Evolutionary conservation across 306 rosid species (phyloP), one percentile per base, ranked within the genome.

Genomic region (Abrus precatorius): DNA sequence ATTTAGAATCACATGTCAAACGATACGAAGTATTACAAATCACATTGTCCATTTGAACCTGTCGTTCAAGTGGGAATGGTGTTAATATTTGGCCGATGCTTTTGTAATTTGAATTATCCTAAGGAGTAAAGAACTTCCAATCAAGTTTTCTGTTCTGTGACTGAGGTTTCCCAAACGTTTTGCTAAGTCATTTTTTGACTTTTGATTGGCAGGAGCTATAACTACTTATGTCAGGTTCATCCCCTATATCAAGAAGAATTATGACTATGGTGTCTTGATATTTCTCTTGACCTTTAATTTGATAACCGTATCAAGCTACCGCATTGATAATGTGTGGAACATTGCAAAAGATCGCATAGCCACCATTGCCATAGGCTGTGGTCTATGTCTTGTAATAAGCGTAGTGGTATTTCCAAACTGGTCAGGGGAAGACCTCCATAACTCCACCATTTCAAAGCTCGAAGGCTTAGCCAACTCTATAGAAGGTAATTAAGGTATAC

Each of bases 361-460:
- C 69, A 93, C 94, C 73, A 93, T 95, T 43, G 95, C 88, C 79
- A 88, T 95, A 48, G 99, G 99, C 8, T 88, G 92, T 77, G 95
- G 79, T 10, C 70, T 93, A 11, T 95, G 99, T 74, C 93, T 95
- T 13, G 11, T 93, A 5, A 91, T 93, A 93, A 91, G 87, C 78
- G 77, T 93, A 12, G 43, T 95, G 44, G 72, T 93, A 45, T 93
- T 91, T 84, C 99, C 99, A 67, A 93, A 91, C 52, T 95, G 97
- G 97, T 93, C 99, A 6, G 99, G 99, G 4, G 94, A 95, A 85
- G 91, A 91, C 61, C 97, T 95, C n/a, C 97, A 93, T 54, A 84
- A 84, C 56, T 83, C 86, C 72, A 91, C 92, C 28, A 92, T 85
- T 1, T 84, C 82, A 71, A 95, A 90, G 88, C 89, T 93, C 6